Conservation (phyloP, 495 filamentous ascomycete species). For the Glonium stellatum region DNA sequence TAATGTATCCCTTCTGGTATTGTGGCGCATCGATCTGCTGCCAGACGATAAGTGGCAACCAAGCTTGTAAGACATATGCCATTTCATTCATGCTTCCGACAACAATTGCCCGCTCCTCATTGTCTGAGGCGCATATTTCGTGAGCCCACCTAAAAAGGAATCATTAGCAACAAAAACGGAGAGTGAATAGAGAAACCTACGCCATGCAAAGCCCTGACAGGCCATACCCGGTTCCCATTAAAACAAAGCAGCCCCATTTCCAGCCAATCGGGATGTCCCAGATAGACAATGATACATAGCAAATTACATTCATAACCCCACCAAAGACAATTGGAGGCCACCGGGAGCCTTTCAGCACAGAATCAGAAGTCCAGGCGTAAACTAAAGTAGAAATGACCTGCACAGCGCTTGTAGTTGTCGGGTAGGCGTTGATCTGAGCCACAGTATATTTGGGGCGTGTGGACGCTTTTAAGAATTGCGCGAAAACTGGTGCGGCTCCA, state of each 20-base stretch:
- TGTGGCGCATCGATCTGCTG: conserved; percentile 43
- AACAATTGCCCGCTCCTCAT: conserved; percentile 51
- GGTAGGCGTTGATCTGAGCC: conserved; percentile 35
- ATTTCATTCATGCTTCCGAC: conserved; percentile 47
- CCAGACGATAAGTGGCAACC: conserved; percentile 44
- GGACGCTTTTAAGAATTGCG: conserved; percentile 22
- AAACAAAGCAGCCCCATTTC: conserved; percentile 43
- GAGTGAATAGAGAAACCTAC: conserved; percentile 13
- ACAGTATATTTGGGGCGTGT: conserved; percentile 23
- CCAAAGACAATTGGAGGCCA: conserved; percentile 51
- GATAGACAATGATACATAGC: conserved; percentile 33
- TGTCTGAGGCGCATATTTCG: conserved; percentile 47
- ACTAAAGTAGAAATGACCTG: conserved; percentile 43
- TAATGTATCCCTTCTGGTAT: conserved; percentile 42
- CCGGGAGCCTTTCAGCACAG: conserved; percentile 45
- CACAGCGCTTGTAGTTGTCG: conserved; percentile 42
- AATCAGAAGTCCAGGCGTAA: conserved; percentile 46
- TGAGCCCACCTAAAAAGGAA: conserved; percentile 44
- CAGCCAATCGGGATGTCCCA: conserved; percentile 44
- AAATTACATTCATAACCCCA: conserved; percentile 37
- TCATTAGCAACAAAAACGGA: too few relatives aligned
- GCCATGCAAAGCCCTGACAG: conserved; percentile 38
- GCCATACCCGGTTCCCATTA: conserved; percentile 37
- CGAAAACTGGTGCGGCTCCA: conserved; percentile 27
- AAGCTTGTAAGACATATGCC: conserved; percentile 45